Conservation (phyloP, 495 filamentous ascomycete genomes). For the Penicillium ochrochloron region DNA sequence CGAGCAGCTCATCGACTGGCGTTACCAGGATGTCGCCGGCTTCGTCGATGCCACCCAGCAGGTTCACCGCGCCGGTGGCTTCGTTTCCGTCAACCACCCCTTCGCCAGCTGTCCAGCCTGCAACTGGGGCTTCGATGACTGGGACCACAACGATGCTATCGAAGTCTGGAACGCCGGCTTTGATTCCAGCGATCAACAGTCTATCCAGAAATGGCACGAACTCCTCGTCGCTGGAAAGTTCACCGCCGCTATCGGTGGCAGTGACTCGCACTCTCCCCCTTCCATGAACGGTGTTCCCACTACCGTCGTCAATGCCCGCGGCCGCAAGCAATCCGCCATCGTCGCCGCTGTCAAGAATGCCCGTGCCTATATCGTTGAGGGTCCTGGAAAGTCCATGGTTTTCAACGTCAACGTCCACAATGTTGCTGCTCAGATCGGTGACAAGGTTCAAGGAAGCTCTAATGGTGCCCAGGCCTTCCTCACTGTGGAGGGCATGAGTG, state of each 20-base stretch:
- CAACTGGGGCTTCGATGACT: slow-evolving; percentile 12
- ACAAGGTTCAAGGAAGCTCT: background rate
- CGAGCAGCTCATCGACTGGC: slow-evolving; percentile 12
- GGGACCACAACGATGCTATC: slow-evolving; percentile 11
- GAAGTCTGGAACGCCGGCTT: slow-evolving; percentile 11
- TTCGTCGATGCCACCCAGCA: slow-evolving; percentile 9
- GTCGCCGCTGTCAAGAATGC: slow-evolving; percentile 8
- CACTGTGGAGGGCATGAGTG: slow-evolving; percentile 2
- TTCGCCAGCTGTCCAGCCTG: slow-evolving; percentile 11
- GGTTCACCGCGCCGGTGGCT: slow-evolving; percentile 7
- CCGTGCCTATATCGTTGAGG: slow-evolving; percentile 6
- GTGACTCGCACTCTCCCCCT: slow-evolving; percentile 10
- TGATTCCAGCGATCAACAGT: slow-evolving; percentile 9
- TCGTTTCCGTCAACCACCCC: slow-evolving; percentile 12
- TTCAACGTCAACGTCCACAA: background rate
- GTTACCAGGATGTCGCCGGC: slow-evolving; percentile 8
- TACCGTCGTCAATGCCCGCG: slow-evolving; percentile 7
- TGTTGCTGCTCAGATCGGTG: background rate
- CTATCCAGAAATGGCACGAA: slow-evolving; percentile 8
- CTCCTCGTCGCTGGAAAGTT: slow-evolving; percentile 8
- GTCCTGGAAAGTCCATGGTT: slow-evolving; percentile 5
- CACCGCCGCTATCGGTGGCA: slow-evolving; percentile 8
- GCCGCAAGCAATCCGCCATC: slow-evolving; percentile 11
- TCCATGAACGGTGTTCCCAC: slow-evolving; percentile 9
- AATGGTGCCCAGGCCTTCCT: background rate